Base-by-base conservation (phyloP, 441 rosid genomes). In the Flueggea neowawraea region DNA sequence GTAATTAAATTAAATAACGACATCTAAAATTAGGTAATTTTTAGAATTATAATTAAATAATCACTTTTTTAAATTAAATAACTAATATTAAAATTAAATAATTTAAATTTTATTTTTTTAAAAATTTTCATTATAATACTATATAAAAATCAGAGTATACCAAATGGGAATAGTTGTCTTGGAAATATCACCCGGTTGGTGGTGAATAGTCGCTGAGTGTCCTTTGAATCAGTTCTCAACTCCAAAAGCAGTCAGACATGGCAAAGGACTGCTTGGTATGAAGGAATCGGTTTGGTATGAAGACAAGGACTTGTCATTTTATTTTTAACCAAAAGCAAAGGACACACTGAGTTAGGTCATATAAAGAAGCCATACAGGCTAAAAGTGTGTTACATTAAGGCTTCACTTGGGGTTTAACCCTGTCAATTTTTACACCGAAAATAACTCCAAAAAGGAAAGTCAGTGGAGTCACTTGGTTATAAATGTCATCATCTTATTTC, bases 171-270 rank as follows among this genome's bases (percentile, higher is more conserved):
- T 44, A 16, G 36, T 59, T 16, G 71, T 61, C 55, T 80, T 71
- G 82, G 84, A 80, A 89, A 85, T 85, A 67, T 74, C 75, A 80
- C 48, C 55, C 70, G 78, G 28, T 75, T 64, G 72, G 87, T 31
- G 82, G 84, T 88, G 97, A 90, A 80, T 88, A 73, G 97, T 93
- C 97, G 64, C 81, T 52, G 54, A 52, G 75, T 57, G 96, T 88
- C 91, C 87, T 90, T 90, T 80, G 95, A 89, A 88, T 94, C 90
- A 82, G 96, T 85, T 86, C 86, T 75, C 76, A 66, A 48, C 68
- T 68, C 74, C 82, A 76, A 85, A 86, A 79, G 77, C 84, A 88
- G 95, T 82, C 93, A 88, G 91, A 78, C 85, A 83, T 69, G 63
- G 91, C 80, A 73, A 80, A n/a, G n/a, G n/a, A n/a, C n/a, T n/a